Evolutionary conservation across 306 rosid species (phyloP), one percentile per base, ranked within the genome.

Genomic region (Vigna nakashimae): DNA sequence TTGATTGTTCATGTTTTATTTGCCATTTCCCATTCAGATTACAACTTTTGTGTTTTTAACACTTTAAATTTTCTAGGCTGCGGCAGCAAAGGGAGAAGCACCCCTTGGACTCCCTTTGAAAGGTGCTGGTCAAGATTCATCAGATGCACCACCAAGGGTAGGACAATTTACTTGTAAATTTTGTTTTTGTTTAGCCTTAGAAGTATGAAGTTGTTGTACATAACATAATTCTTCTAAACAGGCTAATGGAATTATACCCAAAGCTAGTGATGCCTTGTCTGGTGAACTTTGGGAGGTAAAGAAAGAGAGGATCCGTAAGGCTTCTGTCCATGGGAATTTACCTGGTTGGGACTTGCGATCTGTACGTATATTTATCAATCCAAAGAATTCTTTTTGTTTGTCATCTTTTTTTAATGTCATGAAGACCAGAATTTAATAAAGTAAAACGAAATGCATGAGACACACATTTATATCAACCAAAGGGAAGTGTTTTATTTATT

Each of bases 41-140:
- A 65, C 22, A 24, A n/a, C 30, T 38, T 69, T 5, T 30, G 34
- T 30, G 30, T 56, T 52, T 28, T n/a, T 56, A 40, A 66, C 75
- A 68, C 84, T 78, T 79, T 57, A 48, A 50, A 46, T 83, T 74
- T 71, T 69, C 60, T 88, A 94, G 98, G 98, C 98, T 55, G 98
- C 97, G n/a, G 98, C 98, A 52, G 98, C 97, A 10, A 94, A 94
- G 79, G 98, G 98, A 24, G 96, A 94, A 85, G 96, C 98, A 78
- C 97, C 97, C 79, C 90, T 91, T 83, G 98, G 98, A 73, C 97
- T 94, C 16, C 98, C 98, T 63, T 80, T 94, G 84, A 94, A 92
- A 88, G 98, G 97, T 75, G 96, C 97, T 68, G 96, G 97, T 74
- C 97, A 92, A 88, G 98, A 92, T 80, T 92, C 97, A 30, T 80